Evolutionary conservation across 2,329 filamentous ascomycete species (phyloP), one percentile per base, ranked within the genome.

Genomic region (Ophiostoma piceae): DNA sequence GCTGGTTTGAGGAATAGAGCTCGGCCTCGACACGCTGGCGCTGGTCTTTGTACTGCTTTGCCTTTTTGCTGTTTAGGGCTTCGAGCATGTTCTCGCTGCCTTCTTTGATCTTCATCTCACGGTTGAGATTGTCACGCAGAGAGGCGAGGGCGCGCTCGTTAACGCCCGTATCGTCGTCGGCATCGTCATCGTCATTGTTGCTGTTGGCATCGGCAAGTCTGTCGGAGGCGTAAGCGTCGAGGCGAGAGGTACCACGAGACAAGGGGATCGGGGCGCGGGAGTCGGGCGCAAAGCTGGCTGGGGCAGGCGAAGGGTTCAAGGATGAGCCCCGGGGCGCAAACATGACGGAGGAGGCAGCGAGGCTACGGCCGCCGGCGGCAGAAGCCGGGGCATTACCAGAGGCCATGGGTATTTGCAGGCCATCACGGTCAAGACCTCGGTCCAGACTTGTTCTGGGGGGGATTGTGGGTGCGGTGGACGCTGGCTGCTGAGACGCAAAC

Each of bases 51-150:
- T 91, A 91, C 78, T 98, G 94, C 80, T 98, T 99, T 65, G 92
- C 90, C 79, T 96, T 97, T 80, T 99, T 99, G 64, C 89, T 87
- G 78, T 97, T 92, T 74, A 99, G 82, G 14, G 95, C 95, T 81
- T 99, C 95, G 54, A 99, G 84, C 87, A 99, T 89, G 78, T 99
- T 99, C 82, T 99, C 95, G 71, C 94, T 97, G 26, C 95, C 95
- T 76, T 94, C 91, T 79, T 96, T 97, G 78, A 99, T 98, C 83
- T 98, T 98, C 81, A 94, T 89, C 81, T 99, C 96, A 76, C 96
- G 94, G 74, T 93, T 94, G 73, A 99, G 90, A 76, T 90, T 87
- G 75, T 97, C 94, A 76, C 90, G 89, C 73, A 97, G 85, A 68
- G 87, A 84, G 29, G 88, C 86, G 75, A 97, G 88, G 57, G 88